These are phyloP conservation scores for Podila minutissima DNA, from an alignment of 192 early-diverging fungal species.

Conservation along the genomic window DNA sequence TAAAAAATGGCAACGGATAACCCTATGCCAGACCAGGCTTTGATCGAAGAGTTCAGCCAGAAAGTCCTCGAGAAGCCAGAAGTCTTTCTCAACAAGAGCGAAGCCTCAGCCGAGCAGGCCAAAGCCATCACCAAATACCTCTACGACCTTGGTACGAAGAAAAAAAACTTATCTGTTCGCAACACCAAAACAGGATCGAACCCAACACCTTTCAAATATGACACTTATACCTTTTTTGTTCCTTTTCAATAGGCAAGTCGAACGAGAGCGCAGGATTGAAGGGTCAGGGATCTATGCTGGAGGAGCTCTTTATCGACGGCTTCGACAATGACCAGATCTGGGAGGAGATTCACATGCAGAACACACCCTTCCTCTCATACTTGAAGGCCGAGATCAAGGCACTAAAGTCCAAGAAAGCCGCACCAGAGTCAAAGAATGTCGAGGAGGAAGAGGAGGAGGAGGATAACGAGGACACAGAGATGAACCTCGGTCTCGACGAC, in stretches of 20 bases:
- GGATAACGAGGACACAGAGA: conserved; percentile 53
- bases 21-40: conserved; percentile 36
- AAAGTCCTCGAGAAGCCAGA: conserved; percentile 64
- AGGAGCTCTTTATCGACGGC: conserved; percentile 72
- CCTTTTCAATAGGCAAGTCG: conserved; percentile 53
- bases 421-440: conserved; percentile 18
- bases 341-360: conserved; percentile 91
- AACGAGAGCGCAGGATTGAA: conserved; percentile 56
- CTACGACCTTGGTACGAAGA: conserved; percentile 58
- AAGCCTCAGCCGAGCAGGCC: conserved; percentile 50
- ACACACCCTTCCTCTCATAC: conserved; percentile 80
- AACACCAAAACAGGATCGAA: not conserved
- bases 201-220: not conserved
- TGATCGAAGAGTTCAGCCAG: conserved; percentile 35
- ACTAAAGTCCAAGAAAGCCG: conserved; percentile 57
- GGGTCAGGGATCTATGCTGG: conserved; percentile 57
- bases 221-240: not conserved
- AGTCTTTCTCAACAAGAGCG: conserved; percentile 54
- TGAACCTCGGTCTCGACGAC: conserved; percentile 54
- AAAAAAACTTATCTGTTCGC: not conserved
- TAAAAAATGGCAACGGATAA: conserved; percentile 6
- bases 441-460: conserved; percentile 55
- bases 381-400: conserved; percentile 57
- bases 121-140: conserved; percentile 59
- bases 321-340: conserved; percentile 91